These are phyloP conservation scores for Lizonia empirigonia DNA, from an alignment of 2,329 filamentous ascomycete genomes.

Conservation along the genomic window DNA sequence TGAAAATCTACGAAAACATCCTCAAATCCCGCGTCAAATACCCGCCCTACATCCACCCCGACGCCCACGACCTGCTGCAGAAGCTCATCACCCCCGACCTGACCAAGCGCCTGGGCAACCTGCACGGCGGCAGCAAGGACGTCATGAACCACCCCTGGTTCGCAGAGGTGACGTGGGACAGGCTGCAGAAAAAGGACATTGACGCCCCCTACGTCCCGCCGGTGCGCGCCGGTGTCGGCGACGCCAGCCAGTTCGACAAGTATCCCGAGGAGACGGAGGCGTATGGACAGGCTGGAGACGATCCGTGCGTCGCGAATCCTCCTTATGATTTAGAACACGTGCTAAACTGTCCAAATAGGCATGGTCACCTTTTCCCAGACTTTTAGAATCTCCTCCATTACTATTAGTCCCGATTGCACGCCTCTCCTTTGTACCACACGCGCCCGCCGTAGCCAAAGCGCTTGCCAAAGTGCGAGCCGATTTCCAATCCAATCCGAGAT, in stretches of 20 bases:
- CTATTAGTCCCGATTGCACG: not conserved
- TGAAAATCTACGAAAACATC: slow-evolving; percentile 99
- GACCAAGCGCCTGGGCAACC: slow-evolving; percentile 91
- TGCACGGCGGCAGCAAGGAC: slow-evolving; percentile 87
- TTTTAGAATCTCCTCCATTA: slow-evolving; percentile 26
- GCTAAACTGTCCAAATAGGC: slow-evolving; percentile 43
- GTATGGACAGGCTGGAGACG: slow-evolving; percentile 78
- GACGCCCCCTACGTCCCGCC: slow-evolving; percentile 97
- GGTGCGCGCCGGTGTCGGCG: slow-evolving; percentile 89
- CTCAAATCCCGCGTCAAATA: slow-evolving; percentile 96
- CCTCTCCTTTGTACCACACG: slow-evolving; percentile 2
- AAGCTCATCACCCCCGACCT: slow-evolving; percentile 93
- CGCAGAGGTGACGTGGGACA: slow-evolving; percentile 95
- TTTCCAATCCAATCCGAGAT: too few relatives aligned
- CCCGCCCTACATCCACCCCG: slow-evolving; percentile 90
- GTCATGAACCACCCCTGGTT: slow-evolving; percentile 98
- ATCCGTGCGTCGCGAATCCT: slow-evolving; percentile 73
- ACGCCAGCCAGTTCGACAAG: slow-evolving; percentile 96
- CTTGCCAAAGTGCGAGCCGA: too few relatives aligned
- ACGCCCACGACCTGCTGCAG: slow-evolving; percentile 90
- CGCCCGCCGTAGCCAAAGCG: too few relatives aligned
- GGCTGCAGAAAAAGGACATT: slow-evolving; percentile 92
- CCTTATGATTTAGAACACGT: slow-evolving; percentile 32
- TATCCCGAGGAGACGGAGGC: slow-evolving; percentile 96
- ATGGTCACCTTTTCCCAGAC: slow-evolving; percentile 44